Base-by-base conservation (phyloP, 768 basidiomycete genomes). In the Russula abietina region DNA sequence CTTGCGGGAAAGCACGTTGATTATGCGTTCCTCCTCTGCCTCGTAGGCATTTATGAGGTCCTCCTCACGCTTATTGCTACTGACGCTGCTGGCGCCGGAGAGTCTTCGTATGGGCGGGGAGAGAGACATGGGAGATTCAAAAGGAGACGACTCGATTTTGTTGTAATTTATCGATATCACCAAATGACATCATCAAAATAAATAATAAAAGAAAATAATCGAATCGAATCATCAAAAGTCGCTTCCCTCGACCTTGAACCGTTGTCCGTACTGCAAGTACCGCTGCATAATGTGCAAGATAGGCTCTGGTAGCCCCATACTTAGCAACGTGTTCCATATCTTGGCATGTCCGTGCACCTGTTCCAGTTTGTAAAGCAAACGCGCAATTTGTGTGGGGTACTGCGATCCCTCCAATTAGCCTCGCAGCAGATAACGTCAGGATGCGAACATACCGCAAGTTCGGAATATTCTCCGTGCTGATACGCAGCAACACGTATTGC, bases 401-500 rank as follows among this genome's bases (percentile, higher is more conserved):
- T 94, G 66, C 41, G 14, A 51, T 50, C 65, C 68, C 65, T 67
- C 67, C 30, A 28, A 45, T 46, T 65, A 70, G 39, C 59, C 30
- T 16, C 28, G 48, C 46, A 1, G 55, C 1, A 59, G 41, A 60
- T 45, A 33, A 33, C 53, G 22, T 46, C 26, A 62, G 32, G n/a
- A 28, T 65, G 52, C 51, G 53, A 55, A 80, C 90, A 54, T 68
- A 93, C 91, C 70, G 88, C 81, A 82, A 87, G 90, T 79, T 95
- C 93, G 33, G 86, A 85, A 68, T 93, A 96, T 70, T 93, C 92
- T 10, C 87, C 89, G 68, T 84, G 86, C 73, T 95, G 90, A 77
- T 98, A 98, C 28, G 93, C 91, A 30, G 93, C 91, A 41, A 98
- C 84, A 33, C 94, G 83, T 60, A 98, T 93, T 3, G 91, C 95